A percentile compares a stretch with the other conserved stretches of the same genome.
Evolutionary conservation across 1,284 basidiomycete species (phyloP).

Genomic region (Lentinula novae-zelandiae): DNA sequence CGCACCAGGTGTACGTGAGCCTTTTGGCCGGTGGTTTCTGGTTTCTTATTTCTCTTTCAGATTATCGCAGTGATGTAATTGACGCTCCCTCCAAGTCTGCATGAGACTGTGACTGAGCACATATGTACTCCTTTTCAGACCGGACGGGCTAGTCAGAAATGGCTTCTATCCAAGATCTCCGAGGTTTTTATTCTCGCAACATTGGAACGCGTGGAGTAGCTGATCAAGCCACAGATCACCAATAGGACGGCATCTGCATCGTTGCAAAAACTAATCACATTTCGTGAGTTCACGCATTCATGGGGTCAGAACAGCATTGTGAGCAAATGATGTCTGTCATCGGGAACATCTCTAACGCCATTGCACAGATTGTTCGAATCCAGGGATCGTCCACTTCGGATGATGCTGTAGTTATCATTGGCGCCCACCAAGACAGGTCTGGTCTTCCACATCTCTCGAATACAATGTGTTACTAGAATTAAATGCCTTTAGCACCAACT

Average conservation of each 20-base stretch:
- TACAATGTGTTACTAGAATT: constrained; percentile 8
- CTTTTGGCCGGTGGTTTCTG: constrained; percentile 31
- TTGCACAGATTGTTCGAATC: constrained; percentile 61
- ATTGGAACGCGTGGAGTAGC: background rate
- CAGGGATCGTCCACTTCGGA: constrained; percentile 62
- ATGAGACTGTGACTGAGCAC: background rate
- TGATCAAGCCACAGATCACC: constrained; percentile 53
- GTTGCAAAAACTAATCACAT: constrained; percentile 54
- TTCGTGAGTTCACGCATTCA: constrained; percentile 80
- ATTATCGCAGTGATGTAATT: constrained; percentile 74
- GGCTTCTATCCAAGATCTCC: constrained; percentile 73
- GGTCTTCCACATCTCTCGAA: constrained; percentile 7
- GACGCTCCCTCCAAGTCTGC: constrained; percentile 14
- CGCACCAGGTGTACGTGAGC: constrained; percentile 58
- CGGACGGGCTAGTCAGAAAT: constrained; percentile 78
- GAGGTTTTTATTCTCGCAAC: constrained; percentile 43
- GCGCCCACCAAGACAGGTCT: constrained; percentile 90
- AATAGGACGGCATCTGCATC: constrained; percentile 51
- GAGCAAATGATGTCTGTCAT: constrained; percentile 22
- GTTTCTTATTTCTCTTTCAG: constrained; percentile 37
- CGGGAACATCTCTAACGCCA: constrained; percentile 15
- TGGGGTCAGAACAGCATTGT: constrained; percentile 95
- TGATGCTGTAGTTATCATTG: constrained; percentile 62
- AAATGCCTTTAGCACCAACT: constrained; percentile 59
- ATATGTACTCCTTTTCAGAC: constrained; percentile 40